Base-by-base conservation (phyloP, 306 rosid genomes). In the Erythrophleum fordii region DNA sequence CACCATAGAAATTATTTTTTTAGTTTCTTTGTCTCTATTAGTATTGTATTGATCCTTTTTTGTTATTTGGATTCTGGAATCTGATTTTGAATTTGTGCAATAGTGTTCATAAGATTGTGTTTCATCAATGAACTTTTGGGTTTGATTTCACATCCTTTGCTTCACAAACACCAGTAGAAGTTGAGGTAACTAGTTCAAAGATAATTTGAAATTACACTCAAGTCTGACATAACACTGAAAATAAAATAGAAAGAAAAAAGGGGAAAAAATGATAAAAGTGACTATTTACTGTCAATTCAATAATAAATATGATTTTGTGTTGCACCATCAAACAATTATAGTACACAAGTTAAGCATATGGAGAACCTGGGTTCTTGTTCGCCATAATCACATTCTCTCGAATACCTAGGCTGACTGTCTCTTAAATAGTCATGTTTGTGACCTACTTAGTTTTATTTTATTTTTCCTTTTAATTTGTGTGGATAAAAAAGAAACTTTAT, bases 61-160 rank as follows among this genome's bases (percentile, higher is more conserved):
- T 72, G 22, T 64, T 39, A 0, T 12, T 62, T 77, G 69, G 37
- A 59, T 59, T 58, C 25, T 25, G 65, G 13, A 76, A 71, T 62
- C 37, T 37, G 60, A 61, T 72, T 39, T 62, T 61, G 72, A 76
- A 67, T 80, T 75, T 16, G 23, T 52, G 48, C 13, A 5, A 65
- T 31, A 26, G 25, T 64, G 42, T 74, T 75, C 26, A 73, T 12
- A 51, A 62, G 28, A 25, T 1, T 65, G 55, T 61, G 46, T 52
- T 65, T 73, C 69, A 29, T 65, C 52, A 53, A 22, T 20, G 39
- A 26, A 67, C 34, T 39, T 20, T 39, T 42, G 22, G 10, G 65
- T 79, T 79, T 59, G 49, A 71, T 49, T 49, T 20, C 68, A 48
- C n/a, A 20, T 65, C 26, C n/a, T 20, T 73, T 65, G 28, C 41